Percentiles rank a stretch among this genome's conserved stretches.
Evolutionary conservation across 2,329 filamentous ascomycete species (phyloP).

Genomic region (Colletotrichum trifolii): DNA sequence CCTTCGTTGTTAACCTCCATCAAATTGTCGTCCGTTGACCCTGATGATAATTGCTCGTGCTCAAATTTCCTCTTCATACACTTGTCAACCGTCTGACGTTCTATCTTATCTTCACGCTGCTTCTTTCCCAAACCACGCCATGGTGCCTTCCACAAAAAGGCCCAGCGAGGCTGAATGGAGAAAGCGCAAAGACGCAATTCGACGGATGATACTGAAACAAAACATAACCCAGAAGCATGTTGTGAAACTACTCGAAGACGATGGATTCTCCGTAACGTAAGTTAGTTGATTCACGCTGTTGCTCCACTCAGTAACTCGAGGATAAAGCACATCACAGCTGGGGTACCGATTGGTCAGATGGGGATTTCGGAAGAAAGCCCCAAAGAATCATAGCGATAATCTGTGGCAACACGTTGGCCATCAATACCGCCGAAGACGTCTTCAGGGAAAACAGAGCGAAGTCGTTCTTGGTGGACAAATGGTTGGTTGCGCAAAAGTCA

Average conservation of each 20-base stretch:
- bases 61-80: no score
- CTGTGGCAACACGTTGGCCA: slow-evolving; percentile 9
- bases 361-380: neutral
- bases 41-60: no score
- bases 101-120: no score
- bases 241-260: neutral
- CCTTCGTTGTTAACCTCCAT: no score
- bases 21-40: no score
- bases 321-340: slow-evolving; percentile 1
- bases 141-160: no score
- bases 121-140: no score
- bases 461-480: neutral
- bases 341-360: neutral
- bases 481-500: neutral
- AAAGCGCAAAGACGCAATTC: no score
- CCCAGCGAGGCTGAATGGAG: no score
- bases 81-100: no score
- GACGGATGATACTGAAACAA: no score
- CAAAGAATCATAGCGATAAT: neutral
- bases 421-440: neutral
- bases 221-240: no score
- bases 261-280: neutral
- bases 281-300: neutral
- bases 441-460: neutral
- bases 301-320: slow-evolving; percentile 14